Evolutionary conservation across 257 asterid species (phyloP), one percentile per base, ranked within the genome.

Genomic region (Nicotiana attenuata): DNA sequence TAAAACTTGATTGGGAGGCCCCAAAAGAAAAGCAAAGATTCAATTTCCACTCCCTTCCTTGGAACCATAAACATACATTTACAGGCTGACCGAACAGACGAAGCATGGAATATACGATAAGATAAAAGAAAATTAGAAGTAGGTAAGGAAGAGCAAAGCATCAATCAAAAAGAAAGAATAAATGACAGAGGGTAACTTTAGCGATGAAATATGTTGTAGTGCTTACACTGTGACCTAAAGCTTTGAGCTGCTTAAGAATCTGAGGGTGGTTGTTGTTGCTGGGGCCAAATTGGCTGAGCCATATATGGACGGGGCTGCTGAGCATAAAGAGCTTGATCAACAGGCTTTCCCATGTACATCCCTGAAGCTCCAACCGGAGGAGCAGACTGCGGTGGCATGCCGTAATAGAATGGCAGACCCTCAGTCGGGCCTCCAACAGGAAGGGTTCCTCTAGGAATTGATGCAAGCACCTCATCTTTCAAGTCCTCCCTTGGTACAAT

Each of bases 401-500:
- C 41, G 81, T 92, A 92, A 85, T 95, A 95, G 88, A 92, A 95
- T 52, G 98, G 99, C 56, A 93, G 89, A 67, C 97, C 95, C 81
- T 93, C 99, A 19, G 92, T 82, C 19, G 96, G 94, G 31, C 91
- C 92, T 78, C 96, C 97, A 73, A 92, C 97, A 4, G 98, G 95
- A 82, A 92, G 88, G 4, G 91, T 82, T 17, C 97, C 98, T 88
- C 99, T 81, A 3, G 99, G 97, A 81, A 93, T 92, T 22, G 99
- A 88, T 3, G 98, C 98, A 73, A 95, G 94, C 87, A 93, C 93
- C 88, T 96, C 99, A 50, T 96, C 97, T 85, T 96, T 96, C 91
- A 92, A 82, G 73, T 93, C 99, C 89, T 96, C 99, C 80, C 99
- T 88, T 9, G 99, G 99, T 13, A 96, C 99, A 73, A 96, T 93